These are phyloP conservation scores for Angomonas deanei DNA, from an alignment of 208 protist species.

Conservation along the genomic window DNA sequence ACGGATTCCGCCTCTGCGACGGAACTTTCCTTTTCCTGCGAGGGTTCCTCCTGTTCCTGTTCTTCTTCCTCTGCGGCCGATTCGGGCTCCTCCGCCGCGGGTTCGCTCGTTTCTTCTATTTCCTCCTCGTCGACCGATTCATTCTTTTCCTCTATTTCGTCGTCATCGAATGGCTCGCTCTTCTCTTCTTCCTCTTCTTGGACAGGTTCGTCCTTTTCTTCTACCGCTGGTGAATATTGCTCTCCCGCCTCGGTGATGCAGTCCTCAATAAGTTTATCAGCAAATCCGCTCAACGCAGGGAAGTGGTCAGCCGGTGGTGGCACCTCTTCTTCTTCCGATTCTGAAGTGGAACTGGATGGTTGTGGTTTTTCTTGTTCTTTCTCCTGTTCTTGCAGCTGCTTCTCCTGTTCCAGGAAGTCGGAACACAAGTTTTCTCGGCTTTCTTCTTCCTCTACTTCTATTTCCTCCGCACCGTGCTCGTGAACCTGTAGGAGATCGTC, in stretches of 20 bases:
- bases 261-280: too few relatives aligned
- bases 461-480: background rate
- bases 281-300: too few relatives aligned
- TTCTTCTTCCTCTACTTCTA: background rate
- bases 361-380: too few relatives aligned
- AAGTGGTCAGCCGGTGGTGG: too few relatives aligned
- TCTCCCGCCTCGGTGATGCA: too few relatives aligned
- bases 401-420: background rate
- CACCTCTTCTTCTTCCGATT: too few relatives aligned
- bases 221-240: too few relatives aligned
- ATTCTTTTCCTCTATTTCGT: too few relatives aligned
- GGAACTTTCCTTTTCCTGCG: background rate
- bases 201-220: too few relatives aligned
- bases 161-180: background rate
- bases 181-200: background rate
- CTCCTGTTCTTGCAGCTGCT: background rate
- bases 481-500: background rate
- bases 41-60: background rate
- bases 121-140: background rate
- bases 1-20: too few relatives aligned
- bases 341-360: too few relatives aligned
- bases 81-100: background rate
- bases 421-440: background rate
- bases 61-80: background rate
- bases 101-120: background rate